Conservation (phyloP, 805 yeast genomes). For the Candida michaelii region DNA sequence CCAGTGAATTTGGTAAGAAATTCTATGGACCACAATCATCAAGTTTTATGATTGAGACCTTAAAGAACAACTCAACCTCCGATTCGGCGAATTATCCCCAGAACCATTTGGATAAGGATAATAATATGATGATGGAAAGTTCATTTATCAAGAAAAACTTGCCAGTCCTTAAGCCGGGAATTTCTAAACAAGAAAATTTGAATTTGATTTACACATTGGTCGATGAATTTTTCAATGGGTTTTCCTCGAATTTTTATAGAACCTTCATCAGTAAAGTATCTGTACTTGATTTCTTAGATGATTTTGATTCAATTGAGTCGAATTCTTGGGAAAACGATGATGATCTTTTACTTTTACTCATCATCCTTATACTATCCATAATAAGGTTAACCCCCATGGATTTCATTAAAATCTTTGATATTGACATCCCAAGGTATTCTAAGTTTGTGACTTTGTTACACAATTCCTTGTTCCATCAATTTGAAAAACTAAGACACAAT, state of each 20-base stretch:
- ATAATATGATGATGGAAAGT: constrained; percentile 11
- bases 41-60: constrained; percentile 44
- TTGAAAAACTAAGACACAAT: constrained; percentile 46
- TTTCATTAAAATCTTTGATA: constrained; percentile 11
- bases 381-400: constrained; percentile 35
- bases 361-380: constrained; percentile 44
- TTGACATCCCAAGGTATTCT: constrained; percentile 10
- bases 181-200: constrained; percentile 24
- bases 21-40: constrained; percentile 55
- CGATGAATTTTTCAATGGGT: constrained; percentile 40
- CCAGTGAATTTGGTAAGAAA: constrained; percentile 40
- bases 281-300: constrained; percentile 36
- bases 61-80: constrained; percentile 15
- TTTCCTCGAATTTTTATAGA: constrained; percentile 33
- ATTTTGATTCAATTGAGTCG: constrained; percentile 30
- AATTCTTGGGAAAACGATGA: constrained; percentile 49
- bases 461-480: constrained; percentile 34
- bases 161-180: constrained; percentile 20
- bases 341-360: constrained; percentile 45
- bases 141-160: constrained; percentile 31
- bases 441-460: constrained; percentile 8
- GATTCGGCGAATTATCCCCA: constrained; percentile 9
- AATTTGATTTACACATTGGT: constrained; percentile 35
- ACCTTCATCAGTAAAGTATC: constrained; percentile 37
- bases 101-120: constrained; percentile 15